These are phyloP conservation scores for Craterostigma plantagineum DNA, from an alignment of 257 asterid species.

Conservation along the genomic window DNA sequence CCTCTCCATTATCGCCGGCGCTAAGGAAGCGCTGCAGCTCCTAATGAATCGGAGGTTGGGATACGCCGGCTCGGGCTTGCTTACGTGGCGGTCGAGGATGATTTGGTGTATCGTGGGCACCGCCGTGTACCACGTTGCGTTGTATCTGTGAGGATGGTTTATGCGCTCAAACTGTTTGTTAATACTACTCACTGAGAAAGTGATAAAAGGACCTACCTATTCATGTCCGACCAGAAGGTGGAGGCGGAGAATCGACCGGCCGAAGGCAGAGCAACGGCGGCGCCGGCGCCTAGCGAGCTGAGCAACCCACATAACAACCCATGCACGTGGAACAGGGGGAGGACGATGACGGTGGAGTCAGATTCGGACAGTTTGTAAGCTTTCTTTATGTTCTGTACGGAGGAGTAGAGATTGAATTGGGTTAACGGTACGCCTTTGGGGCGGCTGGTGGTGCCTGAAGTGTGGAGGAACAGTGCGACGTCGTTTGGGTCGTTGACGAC, in stretches of 20 bases:
- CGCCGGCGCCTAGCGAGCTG: constrained; percentile 85
- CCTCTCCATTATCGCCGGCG: constrained; percentile 64
- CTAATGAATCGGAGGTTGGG: constrained; percentile 87
- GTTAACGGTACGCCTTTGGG: constrained; percentile 94
- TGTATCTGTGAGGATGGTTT: constrained; percentile 8
- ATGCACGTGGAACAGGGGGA: constrained; percentile 92
- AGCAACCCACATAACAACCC: constrained; percentile 72
- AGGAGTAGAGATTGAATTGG: constrained; percentile 60
- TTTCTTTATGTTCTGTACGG: constrained; percentile 52
- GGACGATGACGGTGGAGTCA: constrained; percentile 78
- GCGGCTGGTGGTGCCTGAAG: constrained; percentile 98
- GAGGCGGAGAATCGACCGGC: constrained; percentile 93
- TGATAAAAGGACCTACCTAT: neutral
- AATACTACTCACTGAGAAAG: too few species aligned
- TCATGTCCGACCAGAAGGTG: constrained; percentile 89
- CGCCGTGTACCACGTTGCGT: constrained; percentile 95
- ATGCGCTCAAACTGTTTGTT: too few species aligned
- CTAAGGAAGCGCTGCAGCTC: constrained; percentile 95
- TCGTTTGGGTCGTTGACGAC: constrained; percentile 60
- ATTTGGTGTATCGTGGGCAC: constrained; percentile 96
- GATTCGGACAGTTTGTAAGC: constrained; percentile 55
- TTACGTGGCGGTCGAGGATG: constrained; percentile 62
- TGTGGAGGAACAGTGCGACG: constrained; percentile 79
- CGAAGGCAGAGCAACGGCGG: constrained; percentile 71
- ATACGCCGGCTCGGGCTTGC: constrained; percentile 42